Conservation (phyloP, 257 asterid genomes). For the Orobanche coerulescens region DNA sequence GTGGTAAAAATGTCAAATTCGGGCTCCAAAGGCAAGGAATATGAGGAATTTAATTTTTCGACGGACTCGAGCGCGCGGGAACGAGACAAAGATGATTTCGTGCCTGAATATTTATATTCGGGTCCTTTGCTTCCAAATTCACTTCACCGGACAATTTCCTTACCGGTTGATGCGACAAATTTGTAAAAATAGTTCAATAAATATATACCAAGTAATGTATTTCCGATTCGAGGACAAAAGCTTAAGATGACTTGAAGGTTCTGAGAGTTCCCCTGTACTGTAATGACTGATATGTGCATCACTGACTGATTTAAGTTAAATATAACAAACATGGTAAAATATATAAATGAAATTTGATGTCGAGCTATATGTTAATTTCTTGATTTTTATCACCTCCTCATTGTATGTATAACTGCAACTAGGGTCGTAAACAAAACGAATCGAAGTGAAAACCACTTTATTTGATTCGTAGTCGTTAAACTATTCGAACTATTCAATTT, state of each 20-base stretch:
- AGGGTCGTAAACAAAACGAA: no score
- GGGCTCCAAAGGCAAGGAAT: slow-evolving; percentile 14
- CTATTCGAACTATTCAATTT: no score
- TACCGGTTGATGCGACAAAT: slow-evolving; percentile 61
- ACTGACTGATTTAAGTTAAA: not conserved
- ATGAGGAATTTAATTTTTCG: not conserved
- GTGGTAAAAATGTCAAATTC: slow-evolving; percentile 24
- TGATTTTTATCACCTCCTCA: no score
- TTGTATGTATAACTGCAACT: no score
- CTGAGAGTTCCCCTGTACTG: not conserved
- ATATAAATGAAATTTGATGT: not conserved
- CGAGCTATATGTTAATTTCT: not conserved
- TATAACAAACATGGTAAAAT: not conserved
- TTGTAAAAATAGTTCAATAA: slow-evolving; percentile 20
- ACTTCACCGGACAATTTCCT: slow-evolving; percentile 50
- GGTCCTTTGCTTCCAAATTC: slow-evolving; percentile 35
- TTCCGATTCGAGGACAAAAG: not conserved
- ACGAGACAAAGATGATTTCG: slow-evolving; percentile 16
- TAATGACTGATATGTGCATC: not conserved
- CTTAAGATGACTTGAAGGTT: not conserved
- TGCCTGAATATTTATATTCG: slow-evolving; percentile 23
- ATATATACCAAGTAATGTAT: not conserved
- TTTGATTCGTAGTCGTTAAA: no score
- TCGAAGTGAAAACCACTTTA: no score
- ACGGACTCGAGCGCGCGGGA: not conserved